Evolutionary conservation across 108 stramenopile genomes (phyloP).

Genomic region (Asterionellopsis glacialis): DNA sequence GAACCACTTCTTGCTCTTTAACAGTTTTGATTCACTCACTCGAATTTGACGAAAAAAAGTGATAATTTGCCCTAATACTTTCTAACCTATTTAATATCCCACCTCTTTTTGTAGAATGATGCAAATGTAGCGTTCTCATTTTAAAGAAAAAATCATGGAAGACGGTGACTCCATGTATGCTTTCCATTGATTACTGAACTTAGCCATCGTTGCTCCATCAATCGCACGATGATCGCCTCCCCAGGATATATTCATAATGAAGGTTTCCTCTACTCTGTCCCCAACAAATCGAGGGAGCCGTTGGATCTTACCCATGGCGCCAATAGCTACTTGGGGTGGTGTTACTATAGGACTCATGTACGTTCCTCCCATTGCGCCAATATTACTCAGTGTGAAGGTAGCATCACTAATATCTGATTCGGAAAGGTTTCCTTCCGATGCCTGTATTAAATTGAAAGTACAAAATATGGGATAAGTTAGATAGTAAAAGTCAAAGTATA

Average conservation of each 20-base stretch:
- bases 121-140: slow-evolving; percentile 13
- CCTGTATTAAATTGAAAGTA: slow-evolving; percentile 9
- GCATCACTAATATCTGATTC: slow-evolving; percentile 72
- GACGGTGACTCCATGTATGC: slow-evolving; percentile 63
- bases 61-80: no score
- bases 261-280: slow-evolving; percentile 58
- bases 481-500: slow-evolving; percentile 1
- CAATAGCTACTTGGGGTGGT: slow-evolving; percentile 93
- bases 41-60: no score
- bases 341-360: slow-evolving; percentile 91
- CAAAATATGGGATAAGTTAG: background rate
- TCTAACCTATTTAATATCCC: no score
- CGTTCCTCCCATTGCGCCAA: slow-evolving; percentile 97
- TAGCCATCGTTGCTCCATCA: slow-evolving; percentile 95
- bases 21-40: no score
- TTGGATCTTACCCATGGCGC: slow-evolving; percentile 93
- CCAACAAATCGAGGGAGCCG: slow-evolving; percentile 82
- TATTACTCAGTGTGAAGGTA: slow-evolving; percentile 94
- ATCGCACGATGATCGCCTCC: slow-evolving; percentile 97
- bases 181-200: slow-evolving; percentile 75
- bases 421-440: slow-evolving; percentile 46
- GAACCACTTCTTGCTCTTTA: no score
- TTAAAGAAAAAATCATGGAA: slow-evolving; percentile 59
- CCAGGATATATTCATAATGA: slow-evolving; percentile 92
- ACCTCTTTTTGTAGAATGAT: no score